These are phyloP conservation scores for Metschnikowia lochheadii DNA, from an alignment of 805 yeast species.

Conservation along the genomic window DNA sequence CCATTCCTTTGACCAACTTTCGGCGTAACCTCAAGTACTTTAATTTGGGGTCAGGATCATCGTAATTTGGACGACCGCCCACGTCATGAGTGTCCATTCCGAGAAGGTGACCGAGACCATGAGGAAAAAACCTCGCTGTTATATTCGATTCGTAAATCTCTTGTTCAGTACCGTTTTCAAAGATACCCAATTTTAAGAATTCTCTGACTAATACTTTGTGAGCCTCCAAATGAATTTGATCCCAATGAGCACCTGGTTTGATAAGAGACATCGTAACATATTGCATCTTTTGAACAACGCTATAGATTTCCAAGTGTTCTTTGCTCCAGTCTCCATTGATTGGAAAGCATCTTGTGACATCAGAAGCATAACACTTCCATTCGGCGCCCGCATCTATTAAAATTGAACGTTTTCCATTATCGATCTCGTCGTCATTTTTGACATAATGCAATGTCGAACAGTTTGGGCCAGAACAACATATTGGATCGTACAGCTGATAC, in stretches of 20 bases:
- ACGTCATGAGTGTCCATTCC: slow-evolving; percentile 98
- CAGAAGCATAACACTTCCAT: slow-evolving; percentile 89
- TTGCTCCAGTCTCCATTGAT: slow-evolving; percentile 82
- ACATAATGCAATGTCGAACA: slow-evolving; percentile 90
- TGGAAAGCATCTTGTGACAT: slow-evolving; percentile 95
- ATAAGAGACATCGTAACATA: slow-evolving; percentile 61
- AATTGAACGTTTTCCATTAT: slow-evolving; percentile 57
- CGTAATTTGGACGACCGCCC: slow-evolving; percentile 82
- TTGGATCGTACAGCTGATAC: slow-evolving; percentile 86
- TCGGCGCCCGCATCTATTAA: slow-evolving; percentile 97
- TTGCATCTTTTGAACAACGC: slow-evolving; percentile 82
- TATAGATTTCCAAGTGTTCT: slow-evolving; percentile 81
- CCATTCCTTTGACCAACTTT: slow-evolving; percentile 68
- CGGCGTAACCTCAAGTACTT: slow-evolving; percentile 80
- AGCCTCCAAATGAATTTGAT: slow-evolving; percentile 72
- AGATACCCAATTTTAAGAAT: slow-evolving; percentile 71
- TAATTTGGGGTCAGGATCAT: slow-evolving; percentile 75
- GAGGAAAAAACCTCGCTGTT: slow-evolving; percentile 84
- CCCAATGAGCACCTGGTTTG: slow-evolving; percentile 84
- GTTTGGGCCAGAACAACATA: slow-evolving; percentile 89
- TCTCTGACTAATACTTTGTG: slow-evolving; percentile 73
- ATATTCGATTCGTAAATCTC: slow-evolving; percentile 70
- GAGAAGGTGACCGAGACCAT: slow-evolving; percentile 88
- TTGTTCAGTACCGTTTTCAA: slow-evolving; percentile 53
- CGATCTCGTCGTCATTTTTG: slow-evolving; percentile 60